Conservation (phyloP, 1,284 basidiomycete genomes). For the Chalciporus sp. region DNA sequence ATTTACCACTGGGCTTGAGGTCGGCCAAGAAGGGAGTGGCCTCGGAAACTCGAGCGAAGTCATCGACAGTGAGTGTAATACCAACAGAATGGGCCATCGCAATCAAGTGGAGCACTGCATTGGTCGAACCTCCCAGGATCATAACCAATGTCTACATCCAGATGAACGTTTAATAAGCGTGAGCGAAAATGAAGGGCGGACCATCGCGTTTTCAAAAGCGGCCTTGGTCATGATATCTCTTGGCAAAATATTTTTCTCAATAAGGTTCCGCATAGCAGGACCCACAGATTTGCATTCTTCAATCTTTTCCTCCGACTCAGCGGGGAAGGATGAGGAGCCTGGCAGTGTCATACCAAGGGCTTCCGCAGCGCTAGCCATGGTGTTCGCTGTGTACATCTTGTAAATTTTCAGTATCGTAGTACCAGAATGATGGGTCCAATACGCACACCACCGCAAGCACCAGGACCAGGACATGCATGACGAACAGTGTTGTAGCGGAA, state of each 20-base stretch:
- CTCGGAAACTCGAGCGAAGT: constrained; percentile 86
- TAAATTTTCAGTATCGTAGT: constrained; percentile 27
- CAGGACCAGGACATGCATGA: constrained; percentile 92
- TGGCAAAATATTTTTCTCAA: constrained; percentile 92
- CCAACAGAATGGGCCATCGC: constrained; percentile 90
- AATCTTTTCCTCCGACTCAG: constrained; percentile 85
- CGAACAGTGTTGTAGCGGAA: constrained; percentile 84
- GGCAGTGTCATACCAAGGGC: constrained; percentile 94
- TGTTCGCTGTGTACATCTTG: constrained; percentile 96
- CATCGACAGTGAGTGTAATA: constrained; percentile 80
- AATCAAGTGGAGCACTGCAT: constrained; percentile 89
- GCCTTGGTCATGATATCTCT: constrained; percentile 94
- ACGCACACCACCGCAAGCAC: constrained; percentile 93
- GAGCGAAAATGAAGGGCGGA: constrained; percentile 35
- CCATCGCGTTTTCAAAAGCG: constrained; percentile 98
- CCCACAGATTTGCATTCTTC: constrained; percentile 86
- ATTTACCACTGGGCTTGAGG: too few species aligned
- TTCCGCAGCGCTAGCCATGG: constrained; percentile 93
- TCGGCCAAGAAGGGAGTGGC: constrained; percentile 87
- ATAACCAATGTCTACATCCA: constrained; percentile 78
- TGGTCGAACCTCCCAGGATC: constrained; percentile 93
- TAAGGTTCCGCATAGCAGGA: constrained; percentile 77
- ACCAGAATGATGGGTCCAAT: constrained; percentile 10
- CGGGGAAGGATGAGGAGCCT: constrained; percentile 95
- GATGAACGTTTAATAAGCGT: constrained; percentile 9